Conservation (phyloP, 2,329 filamentous ascomycete species). For the Fusarium sp. region DNA sequence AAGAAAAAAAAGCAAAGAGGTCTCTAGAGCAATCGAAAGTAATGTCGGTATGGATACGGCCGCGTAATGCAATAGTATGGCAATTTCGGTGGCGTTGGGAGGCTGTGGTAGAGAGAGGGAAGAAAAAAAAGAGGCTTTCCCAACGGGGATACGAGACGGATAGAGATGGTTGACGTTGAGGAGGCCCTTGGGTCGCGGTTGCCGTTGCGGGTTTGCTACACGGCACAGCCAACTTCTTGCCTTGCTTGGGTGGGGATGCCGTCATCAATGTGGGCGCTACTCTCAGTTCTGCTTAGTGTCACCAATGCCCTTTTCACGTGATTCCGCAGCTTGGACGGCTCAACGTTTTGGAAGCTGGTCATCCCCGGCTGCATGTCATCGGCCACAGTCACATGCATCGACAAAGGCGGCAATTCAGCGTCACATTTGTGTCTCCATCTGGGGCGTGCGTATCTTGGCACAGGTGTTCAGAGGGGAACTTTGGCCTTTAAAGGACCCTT, state of each 20-base stretch:
- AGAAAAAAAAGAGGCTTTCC: constrained; percentile 21
- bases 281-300: constrained; percentile 26
- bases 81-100: neutral
- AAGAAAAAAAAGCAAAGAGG: neutral
- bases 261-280: constrained; percentile 44
- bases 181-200: constrained; percentile 23
- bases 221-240: constrained; percentile 36
- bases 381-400: constrained; percentile 15
- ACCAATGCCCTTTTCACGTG: constrained; percentile 31
- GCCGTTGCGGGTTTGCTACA: constrained; percentile 15
- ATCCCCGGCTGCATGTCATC: constrained; percentile 7
- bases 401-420: neutral
- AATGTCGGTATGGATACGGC: neutral
- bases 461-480: neutral
- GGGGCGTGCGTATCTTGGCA: neutral
- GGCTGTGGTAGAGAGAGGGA: constrained; percentile 5
- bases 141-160: constrained; percentile 13
- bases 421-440: constrained; percentile 16
- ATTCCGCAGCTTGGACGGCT: constrained; percentile 19
- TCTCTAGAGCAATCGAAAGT: neutral
- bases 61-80: neutral
- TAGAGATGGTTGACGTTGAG: constrained; percentile 37
- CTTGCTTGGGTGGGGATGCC: constrained; percentile 41
- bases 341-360: constrained; percentile 16
- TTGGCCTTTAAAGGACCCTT: neutral